Conservation (phyloP, 805 yeast genomes). For the Wickerhamiella azymoides region DNA sequence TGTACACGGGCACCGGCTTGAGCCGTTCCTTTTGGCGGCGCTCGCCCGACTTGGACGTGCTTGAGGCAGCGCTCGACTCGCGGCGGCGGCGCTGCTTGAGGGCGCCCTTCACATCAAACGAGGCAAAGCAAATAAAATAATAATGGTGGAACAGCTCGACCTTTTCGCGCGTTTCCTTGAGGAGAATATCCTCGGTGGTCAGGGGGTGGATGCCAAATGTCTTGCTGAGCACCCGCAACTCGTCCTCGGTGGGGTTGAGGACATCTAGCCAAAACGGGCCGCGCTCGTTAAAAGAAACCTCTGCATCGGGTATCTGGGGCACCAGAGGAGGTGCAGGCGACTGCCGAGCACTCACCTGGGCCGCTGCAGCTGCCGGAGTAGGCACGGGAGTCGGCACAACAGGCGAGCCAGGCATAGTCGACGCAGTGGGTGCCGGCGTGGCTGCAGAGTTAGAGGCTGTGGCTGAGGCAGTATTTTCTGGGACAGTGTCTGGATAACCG, state of each 20-base stretch:
- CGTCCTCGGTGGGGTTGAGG: slow-evolving; percentile 87
- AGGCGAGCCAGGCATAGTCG: slow-evolving; percentile 2
- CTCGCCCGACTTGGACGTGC: background rate
- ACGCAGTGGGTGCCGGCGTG: slow-evolving; percentile 1
- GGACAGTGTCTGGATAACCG: background rate
- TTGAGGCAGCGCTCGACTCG: background rate
- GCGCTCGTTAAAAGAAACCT: slow-evolving; percentile 11
- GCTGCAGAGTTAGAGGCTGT: background rate
- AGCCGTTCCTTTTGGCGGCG: slow-evolving; percentile 34
- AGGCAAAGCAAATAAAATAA: slow-evolving; percentile 80
- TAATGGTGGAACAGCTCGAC: slow-evolving; percentile 85
- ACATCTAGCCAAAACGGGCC: slow-evolving; percentile 91
- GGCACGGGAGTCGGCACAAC: background rate
- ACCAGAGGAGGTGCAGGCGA: slow-evolving; percentile 4
- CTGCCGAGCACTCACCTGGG: slow-evolving; percentile 1
- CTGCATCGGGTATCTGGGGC: background rate
- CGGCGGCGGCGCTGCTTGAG: slow-evolving; percentile 9
- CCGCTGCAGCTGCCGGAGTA: slow-evolving; percentile 9
- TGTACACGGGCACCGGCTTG: slow-evolving; percentile 83
- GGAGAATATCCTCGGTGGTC: slow-evolving; percentile 86
- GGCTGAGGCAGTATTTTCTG: background rate
- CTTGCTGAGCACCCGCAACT: slow-evolving; percentile 80
- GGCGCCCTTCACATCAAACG: slow-evolving; percentile 43
- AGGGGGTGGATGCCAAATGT: slow-evolving; percentile 92
- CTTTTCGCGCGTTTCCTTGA: slow-evolving; percentile 90